These are phyloP conservation scores for Neurospora sp. DNA, from an alignment of 495 filamentous ascomycete genomes.

Conservation along the genomic window DNA sequence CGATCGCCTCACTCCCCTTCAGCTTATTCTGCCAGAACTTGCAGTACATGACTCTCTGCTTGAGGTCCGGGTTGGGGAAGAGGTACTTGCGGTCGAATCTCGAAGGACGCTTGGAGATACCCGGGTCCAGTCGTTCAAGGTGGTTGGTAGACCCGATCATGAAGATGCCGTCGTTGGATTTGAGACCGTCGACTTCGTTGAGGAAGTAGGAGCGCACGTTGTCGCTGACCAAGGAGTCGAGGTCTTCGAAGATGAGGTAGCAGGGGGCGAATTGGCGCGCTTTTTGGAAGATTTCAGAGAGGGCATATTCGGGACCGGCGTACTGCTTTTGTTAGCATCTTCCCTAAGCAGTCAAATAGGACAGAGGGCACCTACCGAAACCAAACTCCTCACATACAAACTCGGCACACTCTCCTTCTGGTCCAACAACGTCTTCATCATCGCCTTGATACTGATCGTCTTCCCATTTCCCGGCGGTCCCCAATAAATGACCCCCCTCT, in stretches of 20 bases:
- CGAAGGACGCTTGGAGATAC: constrained; percentile 52
- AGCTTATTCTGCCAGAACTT: constrained; percentile 51
- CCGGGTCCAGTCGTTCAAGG: constrained; percentile 48
- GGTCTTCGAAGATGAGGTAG: constrained; percentile 53
- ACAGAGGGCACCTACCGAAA: constrained; percentile 16
- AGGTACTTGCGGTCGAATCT: constrained; percentile 57
- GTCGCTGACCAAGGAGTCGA: constrained; percentile 50
- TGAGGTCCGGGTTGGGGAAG: constrained; percentile 43
- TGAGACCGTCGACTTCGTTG: constrained; percentile 62
- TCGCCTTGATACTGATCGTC: constrained; percentile 58
- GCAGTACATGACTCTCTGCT: constrained; percentile 47
- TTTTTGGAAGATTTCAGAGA: constrained; percentile 38
- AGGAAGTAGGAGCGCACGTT: constrained; percentile 53
- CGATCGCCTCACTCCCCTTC: constrained; percentile 38
- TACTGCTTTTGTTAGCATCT: constrained; percentile 11
- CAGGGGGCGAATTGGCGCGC: constrained; percentile 43
- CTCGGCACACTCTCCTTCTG: constrained; percentile 25
- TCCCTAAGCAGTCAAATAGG: too few species aligned
- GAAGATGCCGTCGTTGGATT: constrained; percentile 55
- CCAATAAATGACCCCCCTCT: constrained; percentile 47
- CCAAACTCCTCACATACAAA: constrained; percentile 27
- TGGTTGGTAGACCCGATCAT: constrained; percentile 58
- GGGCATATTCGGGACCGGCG: constrained; percentile 33
- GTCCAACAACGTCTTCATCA: constrained; percentile 46
- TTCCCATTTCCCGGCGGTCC: constrained; percentile 57